These are phyloP conservation scores for Fusarium abutilonis DNA, from an alignment of 2,329 filamentous ascomycete species.

Conservation along the genomic window DNA sequence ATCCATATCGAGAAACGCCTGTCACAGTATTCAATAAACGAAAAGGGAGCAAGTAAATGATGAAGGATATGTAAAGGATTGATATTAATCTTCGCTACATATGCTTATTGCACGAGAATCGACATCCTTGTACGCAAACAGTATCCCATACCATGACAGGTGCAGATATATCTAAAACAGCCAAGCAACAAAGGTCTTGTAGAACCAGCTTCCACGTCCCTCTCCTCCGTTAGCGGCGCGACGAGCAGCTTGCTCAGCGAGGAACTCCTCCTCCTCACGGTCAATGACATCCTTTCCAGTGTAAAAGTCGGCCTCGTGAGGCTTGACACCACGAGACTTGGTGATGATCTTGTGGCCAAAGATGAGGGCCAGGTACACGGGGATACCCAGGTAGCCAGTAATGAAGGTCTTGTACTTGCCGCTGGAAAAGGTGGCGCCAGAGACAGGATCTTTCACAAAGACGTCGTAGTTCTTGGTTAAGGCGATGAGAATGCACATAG, in stretches of 20 bases:
- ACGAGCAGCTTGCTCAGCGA: conserved; percentile 55
- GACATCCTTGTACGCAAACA: conserved; percentile 8
- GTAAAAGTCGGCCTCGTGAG: conserved; percentile 73
- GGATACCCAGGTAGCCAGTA: conserved; percentile 80
- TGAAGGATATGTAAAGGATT: conserved; percentile 14
- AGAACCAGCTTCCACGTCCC: conserved; percentile 49
- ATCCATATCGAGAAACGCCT: too few species aligned
- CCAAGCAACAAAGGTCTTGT: conserved; percentile 53
- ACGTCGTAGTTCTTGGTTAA: conserved; percentile 85
- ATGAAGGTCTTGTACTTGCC: conserved; percentile 82
- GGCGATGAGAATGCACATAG: conserved; percentile 76
- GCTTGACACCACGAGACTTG: conserved; percentile 63
- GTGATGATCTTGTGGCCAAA: conserved; percentile 72
- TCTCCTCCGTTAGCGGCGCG: conserved; percentile 36
- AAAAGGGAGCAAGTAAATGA: neutral
- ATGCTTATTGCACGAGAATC: conserved; percentile 17
- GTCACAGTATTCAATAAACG: neutral
- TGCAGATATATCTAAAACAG: conserved; percentile 46
- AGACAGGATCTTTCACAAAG: conserved; percentile 62
- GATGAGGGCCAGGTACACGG: conserved; percentile 75
- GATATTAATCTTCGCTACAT: conserved; percentile 25
- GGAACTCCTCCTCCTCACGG: conserved; percentile 75
- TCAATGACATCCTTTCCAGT: conserved; percentile 78
- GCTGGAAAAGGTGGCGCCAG: conserved; percentile 50
- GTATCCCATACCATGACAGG: neutral